These are phyloP conservation scores for Ophiostoma angusticollis DNA, from an alignment of 2,329 filamentous ascomycete genomes.

Conservation along the genomic window DNA sequence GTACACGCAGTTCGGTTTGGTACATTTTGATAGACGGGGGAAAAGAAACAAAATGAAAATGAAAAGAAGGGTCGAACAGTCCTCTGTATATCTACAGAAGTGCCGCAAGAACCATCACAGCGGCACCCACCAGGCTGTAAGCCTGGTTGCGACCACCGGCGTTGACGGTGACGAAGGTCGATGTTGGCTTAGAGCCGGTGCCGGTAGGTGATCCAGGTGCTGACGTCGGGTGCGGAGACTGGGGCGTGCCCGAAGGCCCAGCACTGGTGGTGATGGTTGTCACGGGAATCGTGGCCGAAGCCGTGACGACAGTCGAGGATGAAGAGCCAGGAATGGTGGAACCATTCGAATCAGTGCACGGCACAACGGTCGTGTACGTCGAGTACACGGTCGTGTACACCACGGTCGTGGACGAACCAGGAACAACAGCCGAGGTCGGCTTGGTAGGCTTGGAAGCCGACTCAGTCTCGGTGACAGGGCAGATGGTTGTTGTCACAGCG, in stretches of 20 bases:
- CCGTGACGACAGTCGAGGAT: slow-evolving; percentile 32
- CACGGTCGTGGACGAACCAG: slow-evolving; percentile 24
- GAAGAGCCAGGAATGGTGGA: slow-evolving; percentile 36
- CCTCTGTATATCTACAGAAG: slow-evolving; percentile 28
- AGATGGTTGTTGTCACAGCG: slow-evolving; percentile 46
- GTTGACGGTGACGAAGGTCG: slow-evolving; percentile 24
- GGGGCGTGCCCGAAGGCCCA: slow-evolving; percentile 16
- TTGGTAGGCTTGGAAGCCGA: slow-evolving; percentile 18
- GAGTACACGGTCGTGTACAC: slow-evolving; percentile 35
- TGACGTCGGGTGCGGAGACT: no score
- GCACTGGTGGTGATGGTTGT: slow-evolving; percentile 27
- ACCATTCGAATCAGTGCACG: slow-evolving; percentile 34
- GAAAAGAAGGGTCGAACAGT: not conserved
- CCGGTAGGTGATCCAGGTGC: not conserved
- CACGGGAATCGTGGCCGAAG: slow-evolving; percentile 33
- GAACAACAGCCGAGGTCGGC: slow-evolving; percentile 30
- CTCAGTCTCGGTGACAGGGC: slow-evolving; percentile 45
- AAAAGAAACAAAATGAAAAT: slow-evolving; percentile 1
- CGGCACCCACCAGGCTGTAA: slow-evolving; percentile 30
- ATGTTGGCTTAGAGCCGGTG: slow-evolving; percentile 17
- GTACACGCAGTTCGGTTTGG: slow-evolving; percentile 6
- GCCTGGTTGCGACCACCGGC: slow-evolving; percentile 25
- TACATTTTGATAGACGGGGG: slow-evolving; percentile 23
- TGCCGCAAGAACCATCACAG: slow-evolving; percentile 30
- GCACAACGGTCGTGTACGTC: slow-evolving; percentile 37